A percentile compares a stretch with the other conserved stretches of the same genome.
These are phyloP conservation scores for Cryptococcus neoformans DNA, from an alignment of 1,284 basidiomycete genomes.

Conservation along the genomic window DNA sequence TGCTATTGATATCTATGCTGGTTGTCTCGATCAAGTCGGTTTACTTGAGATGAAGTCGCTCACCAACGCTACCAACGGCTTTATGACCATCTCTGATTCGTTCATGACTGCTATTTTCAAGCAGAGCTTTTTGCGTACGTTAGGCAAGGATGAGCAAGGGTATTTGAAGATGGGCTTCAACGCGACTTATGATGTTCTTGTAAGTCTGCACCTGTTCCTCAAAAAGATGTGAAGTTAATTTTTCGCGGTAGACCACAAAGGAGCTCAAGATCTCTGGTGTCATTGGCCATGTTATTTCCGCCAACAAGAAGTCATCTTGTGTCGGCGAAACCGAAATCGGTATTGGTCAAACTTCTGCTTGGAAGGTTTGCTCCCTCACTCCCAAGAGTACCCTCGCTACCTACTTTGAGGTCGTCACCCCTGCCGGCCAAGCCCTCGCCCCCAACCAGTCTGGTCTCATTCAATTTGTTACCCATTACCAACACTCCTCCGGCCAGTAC, in stretches of 20 bases:
- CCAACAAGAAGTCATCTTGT: slow-evolving; percentile 92
- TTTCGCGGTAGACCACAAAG: slow-evolving; percentile 78
- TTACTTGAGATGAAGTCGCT: slow-evolving; percentile 96
- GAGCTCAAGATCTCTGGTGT: slow-evolving; percentile 98
- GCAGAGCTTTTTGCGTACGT: slow-evolving; percentile 91
- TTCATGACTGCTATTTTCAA: slow-evolving; percentile 99
- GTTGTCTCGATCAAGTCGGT: slow-evolving; percentile 97
- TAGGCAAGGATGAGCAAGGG: slow-evolving; percentile 92
- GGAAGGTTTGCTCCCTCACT: slow-evolving; percentile 92
- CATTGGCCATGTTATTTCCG: slow-evolving; percentile 96
- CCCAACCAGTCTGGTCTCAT: slow-evolving; percentile 92
- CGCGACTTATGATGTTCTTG: slow-evolving; percentile 96
- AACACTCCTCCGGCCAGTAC: slow-evolving; percentile 92
- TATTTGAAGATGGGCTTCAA: slow-evolving; percentile 98
- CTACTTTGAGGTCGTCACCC: slow-evolving; percentile 99
- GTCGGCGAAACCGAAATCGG: slow-evolving; percentile 99
- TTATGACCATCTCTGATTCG: slow-evolving; percentile 93
- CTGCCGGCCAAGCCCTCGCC: slow-evolving; percentile 90
- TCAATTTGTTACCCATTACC: slow-evolving; percentile 99
- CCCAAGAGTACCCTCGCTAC: slow-evolving; percentile 87
- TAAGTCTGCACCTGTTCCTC: slow-evolving; percentile 41
- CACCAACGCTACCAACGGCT: slow-evolving; percentile 92
- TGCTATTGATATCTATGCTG: slow-evolving; percentile 91
- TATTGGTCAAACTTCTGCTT: slow-evolving; percentile 98
- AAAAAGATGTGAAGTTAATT: neutral